Evolutionary conservation across 78 protist species (phyloP).

Genomic region (Polysphondylium violaceum): DNA sequence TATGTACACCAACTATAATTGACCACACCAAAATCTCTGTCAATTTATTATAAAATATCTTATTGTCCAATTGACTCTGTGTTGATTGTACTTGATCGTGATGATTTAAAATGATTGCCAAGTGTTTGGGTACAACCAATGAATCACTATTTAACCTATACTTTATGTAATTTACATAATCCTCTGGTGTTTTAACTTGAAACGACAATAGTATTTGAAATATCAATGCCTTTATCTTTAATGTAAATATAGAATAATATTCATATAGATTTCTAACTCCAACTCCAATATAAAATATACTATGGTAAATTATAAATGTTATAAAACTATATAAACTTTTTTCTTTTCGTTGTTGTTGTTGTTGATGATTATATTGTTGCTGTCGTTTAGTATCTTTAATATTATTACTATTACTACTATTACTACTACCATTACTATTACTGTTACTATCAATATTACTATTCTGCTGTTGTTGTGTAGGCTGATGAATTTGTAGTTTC

Average conservation of each 20-base stretch:
- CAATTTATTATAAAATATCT: conserved; percentile 7
- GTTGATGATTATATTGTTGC: no score
- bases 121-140: conserved; percentile 23
- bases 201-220: background rate
- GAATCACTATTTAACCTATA: background rate
- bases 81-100: conserved; percentile 8
- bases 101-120: conserved; percentile 46
- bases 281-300: background rate
- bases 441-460: background rate
- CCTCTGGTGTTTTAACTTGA: conserved; percentile 3
- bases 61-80: background rate
- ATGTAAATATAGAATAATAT: conserved; percentile 3
- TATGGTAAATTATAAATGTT: background rate
- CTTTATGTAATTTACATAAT: conserved; percentile 9
- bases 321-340: background rate
- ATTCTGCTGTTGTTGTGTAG: no score
- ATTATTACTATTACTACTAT: no score
- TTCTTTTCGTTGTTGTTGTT: background rate
- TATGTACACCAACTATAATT: background rate
- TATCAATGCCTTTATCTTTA: background rate
- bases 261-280: background rate
- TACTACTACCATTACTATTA: no score
- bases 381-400: no score
- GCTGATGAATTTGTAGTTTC: no score
- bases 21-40: conserved; percentile 48